Evolutionary conservation across 2,329 filamentous ascomycete genomes (phyloP).

Genomic region (Verticillium alfalfae): DNA sequence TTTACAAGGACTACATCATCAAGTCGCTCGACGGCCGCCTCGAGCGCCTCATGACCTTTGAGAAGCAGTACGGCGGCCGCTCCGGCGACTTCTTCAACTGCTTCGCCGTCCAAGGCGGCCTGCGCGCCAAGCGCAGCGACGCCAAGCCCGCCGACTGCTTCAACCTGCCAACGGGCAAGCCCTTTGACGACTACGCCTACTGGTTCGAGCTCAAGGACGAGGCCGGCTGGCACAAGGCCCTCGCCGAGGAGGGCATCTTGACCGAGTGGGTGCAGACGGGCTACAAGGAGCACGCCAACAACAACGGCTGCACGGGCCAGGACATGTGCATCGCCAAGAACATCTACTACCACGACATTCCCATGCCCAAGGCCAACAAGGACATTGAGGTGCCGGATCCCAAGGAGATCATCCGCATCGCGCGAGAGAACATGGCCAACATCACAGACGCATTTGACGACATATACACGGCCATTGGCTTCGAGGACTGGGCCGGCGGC

Average conservation of each 20-base stretch:
- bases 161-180: no score
- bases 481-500: not conserved
- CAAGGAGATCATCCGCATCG: constrained; percentile 2
- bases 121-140: not conserved
- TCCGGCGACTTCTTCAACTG: constrained; percentile 1
- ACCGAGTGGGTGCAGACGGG: not conserved
- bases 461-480: not conserved
- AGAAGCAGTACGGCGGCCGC: not conserved
- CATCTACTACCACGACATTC: not conserved
- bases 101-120: not conserved
- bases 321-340: no score
- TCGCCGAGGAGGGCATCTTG: not conserved
- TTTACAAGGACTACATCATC: not conserved
- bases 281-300: not conserved
- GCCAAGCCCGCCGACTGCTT: not conserved
- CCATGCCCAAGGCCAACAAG: not conserved
- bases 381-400: constrained; percentile 2
- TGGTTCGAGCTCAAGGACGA: not conserved
- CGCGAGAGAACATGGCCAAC: not conserved
- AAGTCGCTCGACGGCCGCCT: not conserved
- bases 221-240: not conserved
- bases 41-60: not conserved
- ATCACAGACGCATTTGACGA: not conserved
- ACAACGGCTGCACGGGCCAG: no score
- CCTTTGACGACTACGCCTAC: no score